Conservation (phyloP, 352 stramenopile genomes). For the Pythium dissimile region DNA sequence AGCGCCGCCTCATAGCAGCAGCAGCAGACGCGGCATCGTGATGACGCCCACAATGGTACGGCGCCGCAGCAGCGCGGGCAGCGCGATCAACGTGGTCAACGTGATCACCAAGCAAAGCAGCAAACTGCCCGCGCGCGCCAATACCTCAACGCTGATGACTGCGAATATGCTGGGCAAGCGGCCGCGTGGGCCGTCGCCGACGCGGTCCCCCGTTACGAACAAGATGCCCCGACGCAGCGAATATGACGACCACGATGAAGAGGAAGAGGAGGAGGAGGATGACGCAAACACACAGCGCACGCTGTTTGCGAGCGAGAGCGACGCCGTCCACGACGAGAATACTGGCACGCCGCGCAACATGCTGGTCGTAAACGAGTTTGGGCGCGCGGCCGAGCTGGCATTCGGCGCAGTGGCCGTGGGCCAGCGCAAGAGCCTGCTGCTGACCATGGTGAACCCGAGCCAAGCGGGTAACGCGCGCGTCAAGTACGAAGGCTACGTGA, state of each 20-base stretch:
- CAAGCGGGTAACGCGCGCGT: constrained; percentile 54
- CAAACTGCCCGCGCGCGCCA: background rate
- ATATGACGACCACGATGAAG: background rate
- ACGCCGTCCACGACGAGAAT: background rate
- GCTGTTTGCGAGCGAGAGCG: constrained; percentile 7
- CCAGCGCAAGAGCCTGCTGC: constrained; percentile 37
- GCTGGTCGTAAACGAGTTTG: constrained; percentile 51
- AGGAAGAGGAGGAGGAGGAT: background rate
- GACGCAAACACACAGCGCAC: constrained; percentile 7
- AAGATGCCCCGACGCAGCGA: constrained; percentile 1
- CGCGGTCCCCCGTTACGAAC: background rate
- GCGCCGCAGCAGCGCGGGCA: background rate
- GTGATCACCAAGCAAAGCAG: constrained; percentile 6
- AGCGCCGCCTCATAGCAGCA: background rate
- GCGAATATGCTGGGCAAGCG: constrained; percentile 12
- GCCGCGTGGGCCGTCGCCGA: constrained; percentile 13
- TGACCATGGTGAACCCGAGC: constrained; percentile 59
- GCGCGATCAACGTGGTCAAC: constrained; percentile 1
- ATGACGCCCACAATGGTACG: constrained; percentile 10
- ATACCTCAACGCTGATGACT: background rate
- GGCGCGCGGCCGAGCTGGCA: constrained; percentile 30
- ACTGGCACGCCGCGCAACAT: constrained; percentile 5
- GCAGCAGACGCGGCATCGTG: background rate
- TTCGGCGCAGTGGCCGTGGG: constrained; percentile 56
- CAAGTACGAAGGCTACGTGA: constrained; percentile 63